These are phyloP conservation scores for Kappamyces sp. DNA, from an alignment of 192 early-diverging fungal species.

Conservation along the genomic window DNA sequence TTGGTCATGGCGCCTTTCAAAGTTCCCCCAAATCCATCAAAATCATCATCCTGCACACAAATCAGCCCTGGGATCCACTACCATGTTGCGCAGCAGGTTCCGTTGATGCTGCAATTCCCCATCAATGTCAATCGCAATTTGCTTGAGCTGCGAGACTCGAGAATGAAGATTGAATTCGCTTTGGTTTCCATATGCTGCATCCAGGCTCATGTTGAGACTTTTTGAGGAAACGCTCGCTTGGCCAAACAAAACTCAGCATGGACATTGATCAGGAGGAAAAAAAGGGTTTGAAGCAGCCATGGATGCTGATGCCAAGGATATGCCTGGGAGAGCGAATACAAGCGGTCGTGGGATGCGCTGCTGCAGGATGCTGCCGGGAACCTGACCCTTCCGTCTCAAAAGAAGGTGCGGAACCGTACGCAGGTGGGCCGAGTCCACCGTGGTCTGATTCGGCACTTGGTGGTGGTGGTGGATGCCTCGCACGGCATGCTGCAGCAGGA, in stretches of 20 bases:
- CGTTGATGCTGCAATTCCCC: slow-evolving; percentile 11
- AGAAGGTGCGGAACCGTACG: neutral
- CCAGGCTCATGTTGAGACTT: too few relatives aligned
- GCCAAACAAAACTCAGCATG: neutral
- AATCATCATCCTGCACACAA: slow-evolving; percentile 7
- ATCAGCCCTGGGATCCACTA: neutral
- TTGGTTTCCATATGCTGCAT: neutral
- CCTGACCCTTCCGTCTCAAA: slow-evolving; percentile 25
- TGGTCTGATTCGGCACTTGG: slow-evolving; percentile 26
- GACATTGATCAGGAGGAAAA: neutral
- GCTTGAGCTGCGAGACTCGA: slow-evolving; percentile 9
- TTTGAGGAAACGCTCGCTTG: neutral
- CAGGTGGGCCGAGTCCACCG: slow-evolving; percentile 32
- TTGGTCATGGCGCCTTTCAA: slow-evolving; percentile 14
- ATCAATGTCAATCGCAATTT: slow-evolving; percentile 18
- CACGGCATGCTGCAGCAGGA: neutral
- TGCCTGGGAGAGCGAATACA: slow-evolving; percentile 95
- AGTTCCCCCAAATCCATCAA: slow-evolving; percentile 7
- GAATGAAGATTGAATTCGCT: slow-evolving; percentile 2
- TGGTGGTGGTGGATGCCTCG: slow-evolving; percentile 7
- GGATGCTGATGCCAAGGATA: slow-evolving; percentile 48
- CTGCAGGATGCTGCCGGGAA: slow-evolving; percentile 83
- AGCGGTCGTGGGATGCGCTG: slow-evolving; percentile 90
- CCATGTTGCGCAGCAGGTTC: slow-evolving; percentile 9
- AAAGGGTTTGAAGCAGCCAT: neutral